phyloP scores from a whole-genome alignment of 441 rosid species.

The Monsonia emarginata region DNA sequence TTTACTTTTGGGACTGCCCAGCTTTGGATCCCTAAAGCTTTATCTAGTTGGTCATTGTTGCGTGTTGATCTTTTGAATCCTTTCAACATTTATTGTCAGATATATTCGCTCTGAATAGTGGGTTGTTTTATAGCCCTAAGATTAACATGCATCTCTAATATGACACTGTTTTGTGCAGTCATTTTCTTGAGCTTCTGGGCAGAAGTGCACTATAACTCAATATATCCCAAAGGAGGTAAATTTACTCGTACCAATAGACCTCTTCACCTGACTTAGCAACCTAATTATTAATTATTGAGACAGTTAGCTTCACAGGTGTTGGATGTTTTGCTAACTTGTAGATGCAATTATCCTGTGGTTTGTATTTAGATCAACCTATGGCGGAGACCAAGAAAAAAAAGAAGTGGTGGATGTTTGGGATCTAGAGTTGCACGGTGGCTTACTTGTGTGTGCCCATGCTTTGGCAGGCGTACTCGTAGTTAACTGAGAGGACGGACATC shows the following conservation, averaged over 20 bases:
- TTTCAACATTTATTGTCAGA: background rate
- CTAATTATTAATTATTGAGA: no score
- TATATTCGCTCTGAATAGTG: background rate
- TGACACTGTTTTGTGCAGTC: constrained; percentile 31
- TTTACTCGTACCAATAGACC: no score
- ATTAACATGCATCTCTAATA: background rate
- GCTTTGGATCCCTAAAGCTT: no score
- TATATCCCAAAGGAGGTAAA: constrained; percentile 81
- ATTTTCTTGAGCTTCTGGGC: constrained; percentile 97
- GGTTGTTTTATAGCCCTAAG: background rate
- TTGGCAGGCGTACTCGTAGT: no score
- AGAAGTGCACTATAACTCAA: constrained; percentile 93
- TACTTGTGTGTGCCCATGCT: no score
- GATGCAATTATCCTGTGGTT: background rate
- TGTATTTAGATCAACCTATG: constrained; percentile 24
- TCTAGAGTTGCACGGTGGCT: background rate
- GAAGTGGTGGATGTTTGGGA: constrained; percentile 36
- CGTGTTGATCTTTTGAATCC: background rate
- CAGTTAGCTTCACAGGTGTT: background rate
- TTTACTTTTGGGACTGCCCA: no score
- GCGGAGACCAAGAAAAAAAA: constrained; percentile 28
- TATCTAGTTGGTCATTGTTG: no score
- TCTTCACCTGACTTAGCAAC: background rate
- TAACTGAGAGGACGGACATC: no score
- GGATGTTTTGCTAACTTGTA: background rate